Evolutionary conservation across 2,329 filamentous ascomycete species (phyloP).

Genomic region (Parascedosporium putredinis): DNA sequence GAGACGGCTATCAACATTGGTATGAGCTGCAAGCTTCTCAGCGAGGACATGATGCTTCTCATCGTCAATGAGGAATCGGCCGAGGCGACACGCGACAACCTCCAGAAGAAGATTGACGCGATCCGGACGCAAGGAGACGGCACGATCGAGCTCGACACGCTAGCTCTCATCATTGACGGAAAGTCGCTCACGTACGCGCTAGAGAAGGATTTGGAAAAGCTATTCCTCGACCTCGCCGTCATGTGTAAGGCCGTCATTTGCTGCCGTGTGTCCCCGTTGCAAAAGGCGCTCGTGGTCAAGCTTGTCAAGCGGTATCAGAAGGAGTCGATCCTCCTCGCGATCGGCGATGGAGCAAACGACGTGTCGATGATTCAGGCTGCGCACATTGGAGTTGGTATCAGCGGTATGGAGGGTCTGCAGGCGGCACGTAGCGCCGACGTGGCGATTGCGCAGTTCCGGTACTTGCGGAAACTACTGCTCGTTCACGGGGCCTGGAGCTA

Average conservation of each 20-base stretch:
- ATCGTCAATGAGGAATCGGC: constrained; percentile 89
- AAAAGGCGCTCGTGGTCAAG: constrained; percentile 96
- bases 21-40: constrained; percentile 98
- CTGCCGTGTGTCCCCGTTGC: constrained; percentile 89
- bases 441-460: constrained; percentile 91
- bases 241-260: constrained; percentile 99
- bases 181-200: constrained; percentile 89
- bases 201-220: constrained; percentile 85
- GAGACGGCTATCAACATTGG: constrained; percentile 99
- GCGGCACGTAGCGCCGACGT: constrained; percentile 93
- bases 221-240: constrained; percentile 85
- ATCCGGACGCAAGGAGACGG: constrained; percentile 73
- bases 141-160: constrained; percentile 68
- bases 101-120: constrained; percentile 87
- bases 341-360: constrained; percentile 95
- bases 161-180: constrained; percentile 91
- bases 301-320: constrained; percentile 87
- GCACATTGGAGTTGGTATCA: constrained; percentile 95
- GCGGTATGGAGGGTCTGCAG: constrained; percentile 91
- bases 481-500: constrained; percentile 98
- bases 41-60: constrained; percentile 95
- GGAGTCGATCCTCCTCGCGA: constrained; percentile 84
- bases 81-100: constrained; percentile 70
- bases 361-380: constrained; percentile 99
- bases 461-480: constrained; percentile 81